These are phyloP conservation scores for Metrosideros polymorpha DNA, from an alignment of 441 rosid species.

Conservation along the genomic window DNA sequence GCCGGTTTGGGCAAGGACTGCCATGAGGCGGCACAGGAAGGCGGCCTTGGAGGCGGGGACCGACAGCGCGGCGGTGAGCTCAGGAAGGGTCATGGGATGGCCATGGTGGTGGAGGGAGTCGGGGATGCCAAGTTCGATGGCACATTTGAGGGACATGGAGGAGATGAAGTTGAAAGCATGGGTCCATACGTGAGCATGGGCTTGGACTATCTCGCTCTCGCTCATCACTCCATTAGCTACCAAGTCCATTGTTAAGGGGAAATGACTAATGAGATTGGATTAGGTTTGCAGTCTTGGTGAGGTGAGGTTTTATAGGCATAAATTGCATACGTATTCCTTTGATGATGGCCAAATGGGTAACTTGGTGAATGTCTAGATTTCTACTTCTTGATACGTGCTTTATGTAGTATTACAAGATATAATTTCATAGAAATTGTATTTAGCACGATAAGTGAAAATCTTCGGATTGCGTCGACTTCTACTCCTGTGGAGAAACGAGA, in stretches of 20 bases:
- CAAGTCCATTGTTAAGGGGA: background rate
- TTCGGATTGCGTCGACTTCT: background rate
- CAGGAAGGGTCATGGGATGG: background rate
- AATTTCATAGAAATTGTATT: background rate
- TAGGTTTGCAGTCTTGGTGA: background rate
- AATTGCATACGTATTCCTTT: background rate
- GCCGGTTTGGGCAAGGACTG: constrained; percentile 14
- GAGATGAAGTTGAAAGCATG: background rate
- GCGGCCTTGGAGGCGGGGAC: constrained; percentile 2
- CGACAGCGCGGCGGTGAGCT: background rate
- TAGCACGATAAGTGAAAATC: background rate
- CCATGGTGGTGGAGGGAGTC: constrained; percentile 4
- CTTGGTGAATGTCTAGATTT: background rate
- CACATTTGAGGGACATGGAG: constrained; percentile 13
- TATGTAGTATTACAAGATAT: background rate
- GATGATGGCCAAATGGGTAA: background rate
- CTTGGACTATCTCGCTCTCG: background rate
- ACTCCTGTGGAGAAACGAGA: background rate
- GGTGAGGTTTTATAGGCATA: background rate
- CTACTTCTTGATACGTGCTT: background rate
- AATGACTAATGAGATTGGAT: background rate
- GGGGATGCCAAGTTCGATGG: constrained; percentile 4
- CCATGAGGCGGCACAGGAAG: constrained; percentile 17
- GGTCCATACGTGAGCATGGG: constrained; percentile 5
- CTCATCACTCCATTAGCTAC: background rate